Base-by-base conservation (phyloP, 148 eudicot genomes). In the Fagopyrum tataricum region DNA sequence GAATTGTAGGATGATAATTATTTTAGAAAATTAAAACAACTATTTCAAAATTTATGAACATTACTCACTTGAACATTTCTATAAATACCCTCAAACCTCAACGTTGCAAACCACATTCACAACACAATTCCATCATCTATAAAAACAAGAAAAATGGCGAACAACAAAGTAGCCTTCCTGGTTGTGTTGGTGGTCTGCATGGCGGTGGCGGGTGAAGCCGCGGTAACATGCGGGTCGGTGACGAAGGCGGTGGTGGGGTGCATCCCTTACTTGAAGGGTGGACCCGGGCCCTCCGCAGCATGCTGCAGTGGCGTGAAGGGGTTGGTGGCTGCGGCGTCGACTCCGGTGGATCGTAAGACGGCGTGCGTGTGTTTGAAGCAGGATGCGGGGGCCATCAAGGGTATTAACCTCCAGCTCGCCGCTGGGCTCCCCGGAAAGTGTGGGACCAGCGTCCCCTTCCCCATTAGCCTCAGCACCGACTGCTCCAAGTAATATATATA, bases 281-380 rank as follows among this genome's bases (percentile, higher is more conserved):
- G 75, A 0, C 79, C 67, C 7, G 10, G 13, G 13, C 80, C 75
- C 0, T 79, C 84, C 0, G 21, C 4, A 0, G 67, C 21, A 2
- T 84, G 87, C 21, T 84, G 87, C 52, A 5, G 31, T 17, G 87
- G 84, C 12, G 73, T 84, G 7, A 70, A 14, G 44, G 43, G 72
- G 42, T 75, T 84, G 23, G 77, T 49, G 39, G 53, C 23, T 15
- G 37, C 46, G n/a, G 79, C 87, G n/a, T 70, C 61, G 3, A 59
- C 59, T 47, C 71, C 82, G 55, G 44, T 75, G 5, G 87, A 81
- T 72, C 87, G 82, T 52, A 76, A 75, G 47, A 40, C 78, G 9
- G 84, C 68, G 0, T 84, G 87, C n/a, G 59, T 44, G 42, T 84
- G 87, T 69, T 79, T 84, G 6, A 84, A 59, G 44, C 37, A 81